Conservation (phyloP, 176 grass and related monocot genomes). For the Bromus sterilis region DNA sequence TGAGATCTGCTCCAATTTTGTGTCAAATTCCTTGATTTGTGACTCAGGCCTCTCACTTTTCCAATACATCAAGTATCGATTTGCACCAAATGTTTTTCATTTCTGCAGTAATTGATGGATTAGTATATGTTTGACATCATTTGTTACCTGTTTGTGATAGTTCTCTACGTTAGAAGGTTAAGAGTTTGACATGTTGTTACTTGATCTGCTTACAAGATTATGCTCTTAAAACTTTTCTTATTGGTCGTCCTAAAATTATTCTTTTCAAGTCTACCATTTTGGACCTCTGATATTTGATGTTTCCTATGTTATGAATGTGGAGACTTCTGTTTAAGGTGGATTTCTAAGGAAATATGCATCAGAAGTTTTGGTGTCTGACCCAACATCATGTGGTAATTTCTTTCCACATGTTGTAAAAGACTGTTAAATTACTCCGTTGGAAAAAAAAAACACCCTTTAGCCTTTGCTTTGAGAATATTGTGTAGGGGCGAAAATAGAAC, state of each 20-base stretch:
- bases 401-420: neutral
- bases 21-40: no score
- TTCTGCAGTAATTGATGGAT: no score
- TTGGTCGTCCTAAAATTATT: neutral
- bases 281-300: conserved; percentile 17
- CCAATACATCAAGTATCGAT: no score
- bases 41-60: no score
- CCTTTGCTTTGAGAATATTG: neutral
- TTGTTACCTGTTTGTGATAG: conserved; percentile 44
- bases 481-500: no score
- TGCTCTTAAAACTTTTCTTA: neutral
- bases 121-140: neutral
- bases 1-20: no score
- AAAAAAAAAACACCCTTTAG: neutral
- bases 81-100: no score
- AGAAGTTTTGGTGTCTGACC: conserved; percentile 85
- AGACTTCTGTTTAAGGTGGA: conserved; percentile 77
- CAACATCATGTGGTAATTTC: conserved; percentile 72
- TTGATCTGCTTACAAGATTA: neutral
- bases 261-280: neutral
- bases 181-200: neutral
- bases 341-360: conserved; percentile 57
- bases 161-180: neutral
- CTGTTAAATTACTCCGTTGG: neutral
- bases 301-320: conserved; percentile 74